Evolutionary conservation across 1,284 basidiomycete genomes (phyloP), one percentile per base, ranked within the genome.

Genomic region (Singerocomus inundabilis): DNA sequence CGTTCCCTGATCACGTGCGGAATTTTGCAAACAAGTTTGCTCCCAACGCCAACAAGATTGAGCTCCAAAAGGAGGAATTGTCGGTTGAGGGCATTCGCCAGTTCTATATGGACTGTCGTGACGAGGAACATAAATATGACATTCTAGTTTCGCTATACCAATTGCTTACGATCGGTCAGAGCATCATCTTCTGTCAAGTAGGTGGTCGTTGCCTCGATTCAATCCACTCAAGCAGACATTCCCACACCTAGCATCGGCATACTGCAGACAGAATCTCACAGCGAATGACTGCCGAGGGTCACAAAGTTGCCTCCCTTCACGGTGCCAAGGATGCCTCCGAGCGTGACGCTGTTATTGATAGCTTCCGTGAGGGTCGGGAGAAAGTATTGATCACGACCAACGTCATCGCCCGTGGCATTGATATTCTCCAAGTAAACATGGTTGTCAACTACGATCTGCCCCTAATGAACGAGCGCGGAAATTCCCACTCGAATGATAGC

Each of bases 381-480:
- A 99, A 99, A 72, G 96, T 98, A 35, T 76, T 99, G 57, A 99
- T 99, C 68, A 98, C 97, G 46, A 99, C 97, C 47, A 99, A 99
- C 71, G 97, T 99, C 61, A 90, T 99, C 58, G 94, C 97, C 9
- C 86, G 97, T 32, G 97, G 97, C 40, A 99, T 99, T 75, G 97
- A 99, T 67, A 98, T 99, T 62, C 80, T 93, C 57, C 96, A 98
- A 75, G 97, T 99, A 57, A 99, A 98, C 75, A 94, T 98, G 91
- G 93, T 97, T 18, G 91, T 96, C 66, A 98, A 99, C 75, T 99
- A 99, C 68, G 97, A 99, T 70, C 81, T 99, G 45, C 97, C 97
- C 1, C 76, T 92, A 58, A 80, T 92, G 73, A 84, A 81, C 62
- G 85, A 89, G 61, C 79, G 84, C 15, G 75, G 77, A 48, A 74